Conservation (phyloP, 345 rosid genomes). For the Eucalyptus regnans region DNA sequence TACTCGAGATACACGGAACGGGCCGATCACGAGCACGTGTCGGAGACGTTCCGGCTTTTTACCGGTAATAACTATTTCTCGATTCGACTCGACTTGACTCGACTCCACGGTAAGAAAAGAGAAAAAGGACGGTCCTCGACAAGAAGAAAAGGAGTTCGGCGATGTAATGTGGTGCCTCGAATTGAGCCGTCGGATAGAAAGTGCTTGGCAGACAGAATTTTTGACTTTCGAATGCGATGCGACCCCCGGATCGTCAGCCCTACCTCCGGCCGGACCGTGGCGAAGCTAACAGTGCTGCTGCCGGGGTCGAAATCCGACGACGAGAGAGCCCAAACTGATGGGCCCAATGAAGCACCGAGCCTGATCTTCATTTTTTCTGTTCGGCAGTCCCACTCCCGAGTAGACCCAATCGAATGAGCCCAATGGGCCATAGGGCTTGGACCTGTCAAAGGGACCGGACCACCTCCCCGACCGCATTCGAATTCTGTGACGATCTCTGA, state of each 20-base stretch:
- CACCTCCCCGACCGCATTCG: not conserved
- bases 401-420: not conserved
- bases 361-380: not conserved
- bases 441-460: not conserved
- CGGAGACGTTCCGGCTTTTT: not conserved
- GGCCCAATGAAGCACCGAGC: not conserved
- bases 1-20: not conserved
- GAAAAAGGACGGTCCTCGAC: not conserved
- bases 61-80: not conserved
- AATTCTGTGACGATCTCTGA: not conserved
- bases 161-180: not conserved
- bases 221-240: not conserved
- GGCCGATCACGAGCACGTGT: not conserved
- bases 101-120: fast-evolving
- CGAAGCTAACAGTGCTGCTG: not conserved
- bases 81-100: no score
- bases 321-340: not conserved
- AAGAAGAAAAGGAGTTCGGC: not conserved
- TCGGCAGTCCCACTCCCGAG: not conserved
- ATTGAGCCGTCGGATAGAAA: not conserved
- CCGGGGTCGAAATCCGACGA: not conserved
- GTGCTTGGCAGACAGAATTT: not conserved
- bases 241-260: not conserved
- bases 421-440: not conserved
- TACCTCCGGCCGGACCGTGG: not conserved